Evolutionary conservation across 78 protist genomes (phyloP), one percentile per base, ranked within the genome.

Genomic region (Trichosphaerium sp.): DNA sequence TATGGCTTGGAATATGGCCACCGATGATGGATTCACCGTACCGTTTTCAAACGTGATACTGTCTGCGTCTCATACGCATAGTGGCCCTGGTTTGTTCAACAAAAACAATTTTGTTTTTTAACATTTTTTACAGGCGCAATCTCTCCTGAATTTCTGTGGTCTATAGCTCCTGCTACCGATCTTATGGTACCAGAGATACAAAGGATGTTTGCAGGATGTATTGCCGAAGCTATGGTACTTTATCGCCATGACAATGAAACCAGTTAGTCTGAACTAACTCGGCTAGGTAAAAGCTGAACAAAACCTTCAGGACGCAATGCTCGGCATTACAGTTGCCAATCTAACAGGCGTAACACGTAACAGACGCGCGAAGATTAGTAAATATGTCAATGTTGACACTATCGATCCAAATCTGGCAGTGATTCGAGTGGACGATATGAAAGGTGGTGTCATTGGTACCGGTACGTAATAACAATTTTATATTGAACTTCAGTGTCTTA

Each of bases 101-200:
- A n/a, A n/a, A n/a, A n/a, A n/a, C n/a, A n/a, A n/a, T n/a, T n/a
- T n/a, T n/a, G n/a, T n/a, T n/a, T n/a, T n/a, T n/a, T n/a, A n/a
- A n/a, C n/a, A n/a, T n/a, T n/a, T n/a, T n/a, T n/a, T n/a, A n/a
- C 65, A 60, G 65, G 65, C 37, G 65, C 65, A 8, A 44, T 60
- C 18, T 60, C 65, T 26, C 7, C 31, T 7, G 65, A 60, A 44
- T 6, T 18, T 18, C 42, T 60, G 60, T 55, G 60, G 60, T 28
- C 11, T 31, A 28, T 55, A 10, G 60, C 60, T 15, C 60, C 60
- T 28, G 60, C 60, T 10, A 55, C 60, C 14, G 60, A 55, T 12
- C 10, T 55, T n/a, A 15, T 55, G 11, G 60, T 55, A 32, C 60
- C 60, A 31, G 60, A 28, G 14, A 10, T 60, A 21, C 42, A 26